Base-by-base conservation (phyloP, 768 basidiomycete genomes). In the Butyriboletus loyo region DNA sequence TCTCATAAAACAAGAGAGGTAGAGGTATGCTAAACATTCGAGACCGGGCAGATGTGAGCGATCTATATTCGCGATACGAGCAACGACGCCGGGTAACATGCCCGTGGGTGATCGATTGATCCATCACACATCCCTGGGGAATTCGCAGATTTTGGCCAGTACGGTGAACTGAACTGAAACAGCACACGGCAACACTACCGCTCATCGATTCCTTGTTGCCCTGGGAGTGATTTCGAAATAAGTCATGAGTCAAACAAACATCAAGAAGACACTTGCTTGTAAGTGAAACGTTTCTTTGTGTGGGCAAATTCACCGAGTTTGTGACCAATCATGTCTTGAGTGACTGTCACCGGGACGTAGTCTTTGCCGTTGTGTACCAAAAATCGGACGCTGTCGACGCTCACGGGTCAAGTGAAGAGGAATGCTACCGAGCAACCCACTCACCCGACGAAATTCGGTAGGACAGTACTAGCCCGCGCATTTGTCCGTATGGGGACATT, bases 251-350 rank as follows among this genome's bases (percentile, higher is more conserved):
- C 19, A 1, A 41, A 28, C 31, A 48, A 46, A 13, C 15, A 28
- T 6, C 17, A 13, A 38, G 22, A 44, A 55, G 50, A 41, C 35
- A 84, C 90, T 66, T 66, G 93, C 93, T 83, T 89, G 75, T 85
- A 93, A 30, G 76, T 81, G 69, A 94, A 95, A 49, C 81, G 82
- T 71, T 92, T 94, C 74, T 87, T 86, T 32, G 95, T 98, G 59
- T 86, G 82, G 36, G 92, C 75, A 70, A 98, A 98, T 76, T 98
- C 94, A 48, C 96, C 96, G 47, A 98, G 72, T 70, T 99, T 99
- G 69, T 99, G 95, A 0, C 96, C 96, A 2, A 99, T 92, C 96
- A 98, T 98, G 69, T 98, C 96, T 67, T 95, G 92, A 4, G 90
- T 93, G 58, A 99, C 79, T 39, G 78, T 72, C 36, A 99, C 87